Evolutionary conservation across 176 grass and related monocot species (phyloP).

Genomic region (Luzula sylvatica): DNA sequence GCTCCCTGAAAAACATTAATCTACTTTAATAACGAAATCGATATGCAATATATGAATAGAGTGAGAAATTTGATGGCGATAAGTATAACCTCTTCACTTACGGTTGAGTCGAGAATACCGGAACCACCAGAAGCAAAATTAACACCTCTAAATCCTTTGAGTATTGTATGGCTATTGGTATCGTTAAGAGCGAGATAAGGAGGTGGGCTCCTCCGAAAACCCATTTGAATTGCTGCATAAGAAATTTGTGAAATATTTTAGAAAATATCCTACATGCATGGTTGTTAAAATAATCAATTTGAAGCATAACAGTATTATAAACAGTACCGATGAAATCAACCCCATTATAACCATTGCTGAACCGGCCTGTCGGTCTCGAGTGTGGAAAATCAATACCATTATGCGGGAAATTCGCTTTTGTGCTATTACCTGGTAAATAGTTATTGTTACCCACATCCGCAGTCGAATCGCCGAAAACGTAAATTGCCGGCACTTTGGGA

Average conservation of each 20-base stretch:
- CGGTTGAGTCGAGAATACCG: constrained; percentile 66
- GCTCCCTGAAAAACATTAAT: constrained; percentile 30
- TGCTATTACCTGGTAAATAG: constrained; percentile 13
- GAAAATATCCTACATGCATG: no score
- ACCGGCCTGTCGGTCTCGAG: constrained; percentile 46
- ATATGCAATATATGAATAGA: no score
- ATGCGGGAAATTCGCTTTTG: constrained; percentile 60
- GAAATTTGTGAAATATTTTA: background rate
- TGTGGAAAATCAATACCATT: constrained; percentile 64
- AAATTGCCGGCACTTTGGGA: constrained; percentile 43
- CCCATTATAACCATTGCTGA: constrained; percentile 57
- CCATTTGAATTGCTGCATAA: constrained; percentile 34
- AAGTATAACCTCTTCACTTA: constrained; percentile 8
- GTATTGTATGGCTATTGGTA: constrained; percentile 17
- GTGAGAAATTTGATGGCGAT: no score
- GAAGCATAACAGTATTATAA: background rate
- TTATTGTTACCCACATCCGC: constrained; percentile 65
- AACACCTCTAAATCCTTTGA: constrained; percentile 36
- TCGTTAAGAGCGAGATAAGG: constrained; percentile 42
- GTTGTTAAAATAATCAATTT: background rate
- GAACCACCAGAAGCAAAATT: constrained; percentile 73
- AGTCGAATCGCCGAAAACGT: constrained; percentile 65
- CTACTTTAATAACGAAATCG: background rate
- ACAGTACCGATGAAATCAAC: constrained; percentile 50
- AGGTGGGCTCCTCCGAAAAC: constrained; percentile 48